Base-by-base conservation (phyloP, 2,329 filamentous ascomycete species). In the Botryosphaeria dothidea region DNA sequence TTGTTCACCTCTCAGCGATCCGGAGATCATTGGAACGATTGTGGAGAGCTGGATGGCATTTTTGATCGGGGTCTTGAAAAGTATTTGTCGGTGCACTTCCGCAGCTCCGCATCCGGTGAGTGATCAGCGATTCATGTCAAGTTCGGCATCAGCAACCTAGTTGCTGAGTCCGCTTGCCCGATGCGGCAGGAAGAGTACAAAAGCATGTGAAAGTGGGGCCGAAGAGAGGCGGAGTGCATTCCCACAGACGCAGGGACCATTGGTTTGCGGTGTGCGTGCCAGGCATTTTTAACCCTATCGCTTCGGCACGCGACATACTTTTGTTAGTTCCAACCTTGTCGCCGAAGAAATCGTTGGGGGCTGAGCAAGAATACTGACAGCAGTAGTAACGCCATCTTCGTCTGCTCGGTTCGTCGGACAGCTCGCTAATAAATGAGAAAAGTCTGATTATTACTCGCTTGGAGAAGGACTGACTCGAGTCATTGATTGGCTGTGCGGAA, bases 161-260 rank as follows among this genome's bases (percentile, higher is more conserved):
- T 34, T 11, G 48, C 15, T 19, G 5, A 11, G 9, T 46, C 9
- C 21, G n/a, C 8, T 11, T 9, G 23, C n/a, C 19, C 6, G 43
- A 23, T 9, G 17, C 17, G n/a, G 43, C 21, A n/a, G 8, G n/a
- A 48, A 25, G 19, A 13, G n/a, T 5, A 17, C n/a, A 38, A 25
- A 31, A 45, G 41, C 56, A 60, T 60, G 56, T 60, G 56, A 60
- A 34, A 60, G 56, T 60, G 56, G 56, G 56, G 38, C 56, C 8
- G 38, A 9, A 9, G n/a, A n/a, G 49, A 9, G 41, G 56, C 56
- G 27, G 27, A 60, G 56, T 46, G 41, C 8, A 15, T 3, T 21
- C 7, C 21, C 9, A 17, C 25, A 36, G 15, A 27, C 41, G 56
- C 56, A 36, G 27, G 27, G 56, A n/a, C 41, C 56, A 25, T 23